Conservation (phyloP, 2,329 filamentous ascomycete species). For the Elsinoe perseae region DNA sequence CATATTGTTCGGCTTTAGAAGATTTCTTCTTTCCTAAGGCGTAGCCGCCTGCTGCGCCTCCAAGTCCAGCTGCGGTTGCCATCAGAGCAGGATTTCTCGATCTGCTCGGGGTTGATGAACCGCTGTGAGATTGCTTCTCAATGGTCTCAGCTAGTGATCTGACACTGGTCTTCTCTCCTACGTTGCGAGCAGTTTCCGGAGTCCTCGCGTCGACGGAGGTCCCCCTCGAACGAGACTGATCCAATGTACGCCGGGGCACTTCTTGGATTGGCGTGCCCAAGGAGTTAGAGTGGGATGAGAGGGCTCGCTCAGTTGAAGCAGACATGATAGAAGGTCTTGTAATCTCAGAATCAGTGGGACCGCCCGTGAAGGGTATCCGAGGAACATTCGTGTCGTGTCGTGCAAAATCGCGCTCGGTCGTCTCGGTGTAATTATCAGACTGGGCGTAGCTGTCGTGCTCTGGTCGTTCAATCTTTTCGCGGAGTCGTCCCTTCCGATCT, state of each 20-base stretch:
- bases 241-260: constrained; percentile 51
- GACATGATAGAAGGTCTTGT: constrained; percentile 83
- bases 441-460: constrained; percentile 39
- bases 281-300: constrained; percentile 56
- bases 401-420: constrained; percentile 40
- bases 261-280: constrained; percentile 53
- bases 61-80: constrained; percentile 34
- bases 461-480: constrained; percentile 38
- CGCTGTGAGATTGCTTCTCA: constrained; percentile 25
- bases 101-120: constrained; percentile 35
- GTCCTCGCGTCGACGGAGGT: constrained; percentile 55
- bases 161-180: constrained; percentile 61
- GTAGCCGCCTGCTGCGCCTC: constrained; percentile 21
- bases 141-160: constrained; percentile 46
- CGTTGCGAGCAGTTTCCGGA: constrained; percentile 45
- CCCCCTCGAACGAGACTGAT: constrained; percentile 49
- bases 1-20: background rate
- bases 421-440: constrained; percentile 45
- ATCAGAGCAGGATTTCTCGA: constrained; percentile 30
- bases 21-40: constrained; percentile 3
- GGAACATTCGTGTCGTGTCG: constrained; percentile 47
- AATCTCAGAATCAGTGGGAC: constrained; percentile 59
- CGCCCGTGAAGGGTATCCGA: constrained; percentile 35
- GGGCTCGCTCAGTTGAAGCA: constrained; percentile 65
- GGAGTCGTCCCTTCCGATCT: constrained; percentile 36